Percentiles rank a stretch among this genome's conserved stretches.
Evolutionary conservation across 495 filamentous ascomycete species (phyloP).

Genomic region (Pseudoneurospora amorphoporcata): DNA sequence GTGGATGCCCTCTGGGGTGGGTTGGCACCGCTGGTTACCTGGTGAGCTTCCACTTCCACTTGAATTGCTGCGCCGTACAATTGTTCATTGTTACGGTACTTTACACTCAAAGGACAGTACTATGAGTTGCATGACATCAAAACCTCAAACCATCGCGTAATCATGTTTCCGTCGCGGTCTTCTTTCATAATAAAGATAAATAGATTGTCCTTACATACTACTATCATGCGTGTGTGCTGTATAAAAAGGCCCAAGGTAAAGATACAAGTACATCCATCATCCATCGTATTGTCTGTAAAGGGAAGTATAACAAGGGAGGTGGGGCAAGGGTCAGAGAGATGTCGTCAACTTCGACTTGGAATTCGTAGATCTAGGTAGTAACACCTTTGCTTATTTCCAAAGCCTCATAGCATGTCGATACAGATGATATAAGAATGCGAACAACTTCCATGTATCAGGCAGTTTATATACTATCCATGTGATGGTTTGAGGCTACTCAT

Average conservation of each 20-base stretch:
- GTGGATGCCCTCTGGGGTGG: background rate
- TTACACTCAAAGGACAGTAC: background rate
- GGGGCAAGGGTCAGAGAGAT: background rate
- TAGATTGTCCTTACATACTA: background rate
- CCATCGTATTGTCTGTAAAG: background rate
- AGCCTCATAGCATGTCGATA: background rate
- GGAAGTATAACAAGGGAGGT: background rate
- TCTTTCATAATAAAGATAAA: background rate
- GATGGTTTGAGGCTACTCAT: background rate
- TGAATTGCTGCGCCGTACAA: background rate
- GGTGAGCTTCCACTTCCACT: background rate
- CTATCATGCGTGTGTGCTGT: background rate
- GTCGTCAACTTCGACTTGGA: background rate
- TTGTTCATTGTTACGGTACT: background rate
- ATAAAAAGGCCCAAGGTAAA: background rate
- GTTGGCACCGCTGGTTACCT: too few relatives aligned
- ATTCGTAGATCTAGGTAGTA: background rate
- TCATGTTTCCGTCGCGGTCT: background rate
- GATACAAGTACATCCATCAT: background rate
- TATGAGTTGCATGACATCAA: background rate
- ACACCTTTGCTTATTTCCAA: too few relatives aligned
- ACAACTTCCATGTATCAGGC: background rate
- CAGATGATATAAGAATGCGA: background rate
- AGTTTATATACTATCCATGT: background rate
- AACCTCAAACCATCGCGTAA: background rate